Base-by-base conservation (phyloP, 306 rosid genomes). In the Canavalia gladiata region DNA sequence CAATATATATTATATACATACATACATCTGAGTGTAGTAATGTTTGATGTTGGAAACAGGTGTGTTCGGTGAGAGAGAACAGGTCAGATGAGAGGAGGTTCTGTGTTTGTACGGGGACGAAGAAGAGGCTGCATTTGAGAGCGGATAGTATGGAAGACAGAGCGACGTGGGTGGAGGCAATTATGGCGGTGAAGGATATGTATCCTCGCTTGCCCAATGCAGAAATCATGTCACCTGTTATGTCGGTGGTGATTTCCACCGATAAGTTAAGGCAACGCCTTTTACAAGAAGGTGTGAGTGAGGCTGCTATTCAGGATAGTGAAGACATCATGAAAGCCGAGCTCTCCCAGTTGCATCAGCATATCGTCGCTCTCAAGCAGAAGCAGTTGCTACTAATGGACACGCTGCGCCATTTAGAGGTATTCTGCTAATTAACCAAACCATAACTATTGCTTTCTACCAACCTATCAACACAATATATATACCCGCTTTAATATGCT, bases 371-470 rank as follows among this genome's bases (percentile, higher is more conserved):
- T 60, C 98, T 95, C 81, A 95, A 90, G 86, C 89, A 91, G 79
- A 93, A 93, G 84, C 94, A 93, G 59, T 18, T 90, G 86, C 86
- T 88, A 33, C 90, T 93, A 4, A 63, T 88, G 0, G 99, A 95
- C 74, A 84, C 98, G 0, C 81, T 93, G 13, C 95, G 99, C 52
- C 92, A 87, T 73, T 83, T 95, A 79, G 99, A 95, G 92, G 99
- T 94, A 90, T 8, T 54, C 0, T 29, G 64, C 5, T 43, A 43
- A 2, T 6, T 43, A 43, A 43, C 47, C 47, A 43, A 1, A 43
- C 7, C 6, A 43, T 2, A 43, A 2, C 41, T 37, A 4, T 0
- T 37, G 2, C 41, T 0, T 2, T 37, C 41, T 37, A 2, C 41
- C 2, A 37, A 37, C 41, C 0, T 4, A 37, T 37, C 41, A 2